Evolutionary conservation across 345 rosid genomes (phyloP), one percentile per base, ranked within the genome.

Genomic region (Nephelium lappaceum): DNA sequence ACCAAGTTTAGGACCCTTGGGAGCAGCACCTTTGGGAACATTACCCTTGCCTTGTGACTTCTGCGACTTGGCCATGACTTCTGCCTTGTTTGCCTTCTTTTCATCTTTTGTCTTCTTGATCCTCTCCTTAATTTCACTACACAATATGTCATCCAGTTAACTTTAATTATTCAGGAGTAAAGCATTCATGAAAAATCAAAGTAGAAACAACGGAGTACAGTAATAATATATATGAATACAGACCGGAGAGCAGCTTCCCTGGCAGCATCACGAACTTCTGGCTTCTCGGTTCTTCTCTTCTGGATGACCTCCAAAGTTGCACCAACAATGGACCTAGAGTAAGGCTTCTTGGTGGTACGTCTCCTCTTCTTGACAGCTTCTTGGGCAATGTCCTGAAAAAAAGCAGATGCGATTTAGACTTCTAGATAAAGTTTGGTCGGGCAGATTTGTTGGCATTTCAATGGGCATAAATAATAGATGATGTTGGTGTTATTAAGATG

Each of bases 31-130:
- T 81, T 85, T 91, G 1, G 92, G 66, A 67, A 66, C 19, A 43
- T 67, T 80, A 25, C 90, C 80, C 86, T 90, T 93, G 58, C 76
- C 58, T 58, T 82, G 88, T 1, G 86, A 58, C 86, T 91, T 93
- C 49, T 88, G 91, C 69, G 88, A 83, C 87, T 90, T 91, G 0
- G 91, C 80, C 23, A 65, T 72, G 69, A 83, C 65, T 84, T 93
- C 94, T 0, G 90, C 95, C 77, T 93, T 93, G 88, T 93, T 93
- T 2, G 94, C 95, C 87, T 88, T 91, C 87, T 91, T 93, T 80
- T 93, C 95, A 55, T 93, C 97, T 86, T 90, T 90, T 0, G 93
- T 93, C 81, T 91, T 91, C 93, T 88, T 93, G 80, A 90, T 89
- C 81, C 95, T 89, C 84, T 93, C 94, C 86, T 93, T 91, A 15